Evolutionary conservation across 208 protist species (phyloP), one percentile per base, ranked within the genome.

Genomic region (Acanthamoeba healyi): DNA sequence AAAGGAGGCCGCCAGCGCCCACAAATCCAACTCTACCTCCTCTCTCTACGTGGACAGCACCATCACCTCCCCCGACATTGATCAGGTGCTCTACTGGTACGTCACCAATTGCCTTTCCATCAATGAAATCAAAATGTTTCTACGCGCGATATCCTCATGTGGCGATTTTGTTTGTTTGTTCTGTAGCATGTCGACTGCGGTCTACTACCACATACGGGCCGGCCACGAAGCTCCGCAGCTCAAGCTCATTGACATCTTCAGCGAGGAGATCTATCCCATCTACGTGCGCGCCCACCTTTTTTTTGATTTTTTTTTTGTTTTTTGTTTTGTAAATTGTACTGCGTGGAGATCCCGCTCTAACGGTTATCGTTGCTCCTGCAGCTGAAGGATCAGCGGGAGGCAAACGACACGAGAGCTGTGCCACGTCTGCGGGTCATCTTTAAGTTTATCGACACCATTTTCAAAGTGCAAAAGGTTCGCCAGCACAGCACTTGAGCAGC

Each of bases 31-130:
- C 86, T 92, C 86, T 4, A 92, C 86, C 26, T 54, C 36, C 63
- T 92, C 86, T 36, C 86, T 92, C 40, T 92, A 74, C 44, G 86
- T 92, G 51, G 51, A 92, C n/a, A 92, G 86, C 61, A 92, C 86
- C 61, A 92, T 92, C 86, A 74, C 10, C 61, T 29, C 86, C 4
- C 86, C 86, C 34, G 38, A 92, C 58, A 51, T 77, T 26, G 61
- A 92, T 56, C 86, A 92, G 51, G 86, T 92, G 34, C 63, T 92
- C 10, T 92, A 40, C 36, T 92, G 86, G 86, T 92, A 92, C 34
- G 22, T 89, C n/a, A n/a, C n/a, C n/a, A n/a, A n/a, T n/a, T n/a
- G n/a, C n/a, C n/a, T n/a, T n/a, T n/a, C n/a, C n/a, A n/a, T n/a
- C n/a, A n/a, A n/a, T n/a, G n/a, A n/a, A n/a, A n/a, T n/a, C n/a